Conservation (phyloP, 768 basidiomycete species). For the Lactarius psammicola region DNA sequence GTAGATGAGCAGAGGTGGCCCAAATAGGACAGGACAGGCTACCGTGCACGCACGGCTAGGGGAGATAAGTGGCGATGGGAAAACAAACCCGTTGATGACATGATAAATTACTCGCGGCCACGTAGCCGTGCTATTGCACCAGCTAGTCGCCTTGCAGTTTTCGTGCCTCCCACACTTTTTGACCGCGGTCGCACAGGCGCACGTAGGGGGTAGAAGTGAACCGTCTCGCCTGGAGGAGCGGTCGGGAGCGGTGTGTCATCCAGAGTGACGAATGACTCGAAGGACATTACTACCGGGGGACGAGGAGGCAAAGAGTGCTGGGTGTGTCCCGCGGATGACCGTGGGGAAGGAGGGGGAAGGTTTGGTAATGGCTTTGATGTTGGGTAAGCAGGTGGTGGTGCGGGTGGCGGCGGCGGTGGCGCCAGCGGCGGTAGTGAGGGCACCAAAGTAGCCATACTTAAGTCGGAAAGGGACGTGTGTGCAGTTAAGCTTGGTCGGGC, state of each 20-base stretch:
- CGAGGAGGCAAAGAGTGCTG: not conserved
- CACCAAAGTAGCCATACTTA: slow-evolving; percentile 12
- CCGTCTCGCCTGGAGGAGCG: not conserved
- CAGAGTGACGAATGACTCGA: not conserved
- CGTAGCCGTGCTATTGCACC: slow-evolving; percentile 21
- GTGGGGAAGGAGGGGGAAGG: slow-evolving; percentile 12
- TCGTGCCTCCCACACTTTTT: slow-evolving; percentile 17
- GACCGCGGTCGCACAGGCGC: slow-evolving; percentile 15
- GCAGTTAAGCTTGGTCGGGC: slow-evolving; percentile 2
- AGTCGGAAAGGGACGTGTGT: not conserved
- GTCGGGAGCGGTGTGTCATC: not conserved
- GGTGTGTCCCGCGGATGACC: not conserved
- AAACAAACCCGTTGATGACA: not conserved
- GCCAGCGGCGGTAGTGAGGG: not conserved
- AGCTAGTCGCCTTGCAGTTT: slow-evolving; percentile 11
- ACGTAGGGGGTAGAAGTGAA: slow-evolving; percentile 13
- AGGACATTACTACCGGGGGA: not conserved
- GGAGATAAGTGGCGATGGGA: not conserved
- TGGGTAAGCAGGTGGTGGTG: slow-evolving; percentile 3
- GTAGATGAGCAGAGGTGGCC: not conserved
- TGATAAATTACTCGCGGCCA: slow-evolving; percentile 13
- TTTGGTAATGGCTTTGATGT: slow-evolving; percentile 19
- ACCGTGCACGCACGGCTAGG: not conserved
- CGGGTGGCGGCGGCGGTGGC: not conserved
- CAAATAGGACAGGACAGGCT: not conserved